Conservation (phyloP, 2,329 filamentous ascomycete genomes). For the Diaporthe ilicicola region DNA sequence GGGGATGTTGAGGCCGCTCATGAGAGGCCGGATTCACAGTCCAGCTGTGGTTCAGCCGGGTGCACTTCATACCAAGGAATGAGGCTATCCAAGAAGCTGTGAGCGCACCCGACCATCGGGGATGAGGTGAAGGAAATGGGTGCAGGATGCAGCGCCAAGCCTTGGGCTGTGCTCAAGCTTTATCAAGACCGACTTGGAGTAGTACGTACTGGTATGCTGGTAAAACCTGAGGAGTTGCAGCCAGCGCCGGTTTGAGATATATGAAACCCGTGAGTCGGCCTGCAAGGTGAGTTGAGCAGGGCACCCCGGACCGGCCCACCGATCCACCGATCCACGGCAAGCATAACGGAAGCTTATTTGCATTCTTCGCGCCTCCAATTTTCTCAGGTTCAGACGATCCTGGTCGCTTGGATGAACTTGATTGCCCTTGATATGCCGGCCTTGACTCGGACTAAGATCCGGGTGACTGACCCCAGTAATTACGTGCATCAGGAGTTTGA, state of each 20-base stretch:
- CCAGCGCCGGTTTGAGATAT: slow-evolving; percentile 17
- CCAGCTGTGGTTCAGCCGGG: slow-evolving; percentile 17
- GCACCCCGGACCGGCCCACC: neutral
- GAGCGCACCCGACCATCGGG: neutral
- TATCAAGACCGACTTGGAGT: neutral
- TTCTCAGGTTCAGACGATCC: neutral
- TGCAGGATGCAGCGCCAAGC: neutral
- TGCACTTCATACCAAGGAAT: neutral
- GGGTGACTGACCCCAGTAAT: neutral
- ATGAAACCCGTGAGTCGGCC: neutral
- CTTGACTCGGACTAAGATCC: neutral
- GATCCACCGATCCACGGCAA: neutral
- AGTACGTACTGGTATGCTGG: neutral
- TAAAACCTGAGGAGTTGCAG: slow-evolving; percentile 12
- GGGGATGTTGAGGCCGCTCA: slow-evolving; percentile 26
- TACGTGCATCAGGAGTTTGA: neutral
- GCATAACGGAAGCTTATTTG: slow-evolving; percentile 21
- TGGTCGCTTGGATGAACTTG: slow-evolving; percentile 1
- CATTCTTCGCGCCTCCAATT: slow-evolving; percentile 6
- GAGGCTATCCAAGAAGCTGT: neutral
- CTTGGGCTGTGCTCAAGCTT: neutral
- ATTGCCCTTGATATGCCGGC: neutral
- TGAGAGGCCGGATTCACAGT: slow-evolving; percentile 8
- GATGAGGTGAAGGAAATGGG: neutral
- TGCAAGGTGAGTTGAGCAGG: slow-evolving; percentile 11